Percentiles rank a stretch among this genome's conserved stretches.
These are phyloP conservation scores for Tephrocybe sp. DNA, from an alignment of 768 basidiomycete genomes.

Conservation along the genomic window DNA sequence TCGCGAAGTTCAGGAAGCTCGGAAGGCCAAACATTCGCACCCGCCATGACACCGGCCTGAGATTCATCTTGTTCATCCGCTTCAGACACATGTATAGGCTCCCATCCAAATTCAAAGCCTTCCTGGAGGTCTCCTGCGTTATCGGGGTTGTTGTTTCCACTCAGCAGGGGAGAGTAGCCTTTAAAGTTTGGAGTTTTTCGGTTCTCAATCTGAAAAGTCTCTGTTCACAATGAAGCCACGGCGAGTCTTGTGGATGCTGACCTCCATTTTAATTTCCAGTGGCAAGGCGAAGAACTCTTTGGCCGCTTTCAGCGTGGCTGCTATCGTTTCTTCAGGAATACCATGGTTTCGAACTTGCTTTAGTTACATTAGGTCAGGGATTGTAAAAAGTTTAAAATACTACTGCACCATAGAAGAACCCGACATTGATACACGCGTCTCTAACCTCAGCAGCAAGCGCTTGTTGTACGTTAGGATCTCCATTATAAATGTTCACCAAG, in stretches of 20 bases:
- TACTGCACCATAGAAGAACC: constrained; percentile 77
- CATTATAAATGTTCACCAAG: constrained; percentile 36
- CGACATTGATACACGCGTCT: constrained; percentile 78
- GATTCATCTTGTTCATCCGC: constrained; percentile 23
- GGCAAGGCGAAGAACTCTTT: constrained; percentile 70
- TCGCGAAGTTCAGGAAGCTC: constrained; percentile 60
- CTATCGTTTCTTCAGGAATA: constrained; percentile 54
- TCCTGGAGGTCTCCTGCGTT: constrained; percentile 88
- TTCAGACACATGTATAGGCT: constrained; percentile 37
- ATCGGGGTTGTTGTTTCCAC: constrained; percentile 75
- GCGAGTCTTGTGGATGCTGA: constrained; percentile 23
- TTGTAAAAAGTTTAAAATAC: not conserved
- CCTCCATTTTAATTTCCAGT: constrained; percentile 65
- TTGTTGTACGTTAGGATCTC: constrained; percentile 35
- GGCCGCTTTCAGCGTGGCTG: constrained; percentile 43
- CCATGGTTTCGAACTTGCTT: constrained; percentile 74
- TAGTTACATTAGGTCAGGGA: not conserved
- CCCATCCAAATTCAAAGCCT: constrained; percentile 86
- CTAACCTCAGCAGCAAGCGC: constrained; percentile 59
- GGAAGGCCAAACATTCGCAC: constrained; percentile 78
- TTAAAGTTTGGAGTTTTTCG: constrained; percentile 71
- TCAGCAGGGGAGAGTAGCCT: constrained; percentile 70
- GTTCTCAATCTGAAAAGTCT: constrained; percentile 57
- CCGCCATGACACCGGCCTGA: constrained; percentile 64
- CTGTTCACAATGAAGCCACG: not conserved